Conservation (phyloP, 2,329 filamentous ascomycete genomes). For the Claviceps maximensis region DNA sequence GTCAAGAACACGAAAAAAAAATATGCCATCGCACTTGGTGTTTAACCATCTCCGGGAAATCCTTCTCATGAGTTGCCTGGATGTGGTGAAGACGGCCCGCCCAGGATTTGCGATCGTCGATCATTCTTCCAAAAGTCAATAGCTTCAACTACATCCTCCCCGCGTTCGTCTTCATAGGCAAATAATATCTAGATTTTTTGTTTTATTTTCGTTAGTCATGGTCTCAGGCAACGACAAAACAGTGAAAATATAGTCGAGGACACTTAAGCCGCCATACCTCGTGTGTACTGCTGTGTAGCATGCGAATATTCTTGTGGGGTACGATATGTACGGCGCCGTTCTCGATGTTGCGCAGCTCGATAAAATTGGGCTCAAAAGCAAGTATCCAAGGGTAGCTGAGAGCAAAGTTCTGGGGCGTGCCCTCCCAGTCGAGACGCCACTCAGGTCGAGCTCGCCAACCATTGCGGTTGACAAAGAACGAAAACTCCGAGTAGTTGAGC, state of each 20-base stretch:
- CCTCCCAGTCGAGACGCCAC: conserved; percentile 97
- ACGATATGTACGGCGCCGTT: conserved; percentile 91
- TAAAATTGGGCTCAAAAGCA: conserved; percentile 94
- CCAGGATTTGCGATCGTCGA: conserved; percentile 31
- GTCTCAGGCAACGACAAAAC: background rate
- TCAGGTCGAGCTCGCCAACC: conserved; percentile 92
- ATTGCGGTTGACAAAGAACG: conserved; percentile 97
- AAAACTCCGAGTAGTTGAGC: conserved; percentile 96
- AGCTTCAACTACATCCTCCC: conserved; percentile 85
- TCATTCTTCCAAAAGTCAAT: conserved; percentile 89
- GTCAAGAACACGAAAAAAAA: background rate
- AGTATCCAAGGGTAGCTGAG: conserved; percentile 94
- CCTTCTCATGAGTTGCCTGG: background rate
- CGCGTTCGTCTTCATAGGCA: conserved; percentile 89
- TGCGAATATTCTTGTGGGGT: conserved; percentile 89
- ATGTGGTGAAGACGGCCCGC: conserved; percentile 7
- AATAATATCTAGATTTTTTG: conserved; percentile 98
- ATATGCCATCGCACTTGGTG: background rate
- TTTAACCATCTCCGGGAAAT: background rate
- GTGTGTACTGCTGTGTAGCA: conserved; percentile 92
- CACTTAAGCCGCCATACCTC: conserved; percentile 52
- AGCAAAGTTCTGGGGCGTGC: conserved; percentile 80
- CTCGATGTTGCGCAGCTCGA: conserved; percentile 92
- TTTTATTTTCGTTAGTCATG: too few relatives aligned
- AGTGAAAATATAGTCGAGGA: background rate